Base-by-base conservation (phyloP, 139 green algal genomes). In the Coccomyxa sp. region DNA sequence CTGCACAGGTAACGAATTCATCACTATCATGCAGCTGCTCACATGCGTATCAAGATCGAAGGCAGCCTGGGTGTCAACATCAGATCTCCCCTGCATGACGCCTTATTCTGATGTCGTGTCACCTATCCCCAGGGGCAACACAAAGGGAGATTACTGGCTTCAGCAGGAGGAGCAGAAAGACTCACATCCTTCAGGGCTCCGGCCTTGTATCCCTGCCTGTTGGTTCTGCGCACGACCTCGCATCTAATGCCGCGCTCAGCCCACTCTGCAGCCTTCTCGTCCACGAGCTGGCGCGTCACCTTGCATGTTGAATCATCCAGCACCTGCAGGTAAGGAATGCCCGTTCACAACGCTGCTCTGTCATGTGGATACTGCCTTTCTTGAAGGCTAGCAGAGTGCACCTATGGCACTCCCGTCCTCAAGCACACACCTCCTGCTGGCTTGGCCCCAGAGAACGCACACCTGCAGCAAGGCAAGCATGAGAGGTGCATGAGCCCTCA, bases 141-240 rank as follows among this genome's bases (percentile, higher is more conserved):
- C 44, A 7, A 7, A 64, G 3, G 27, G 18, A 6, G 22, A 18
- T 64, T 58, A 14, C 10, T 64, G 22, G 18, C 50, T 31, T 64
- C 50, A 5, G 50, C 22, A 64, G 5, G 18, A 64, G 27, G 18
- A 22, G 5, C 50, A 6, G 18, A 64, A 7, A 64, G 50, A 64
- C 76, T 24, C 44, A 90, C 89, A 80, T 95, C 89, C 81, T 93
- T 90, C 82, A 97, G 91, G 7, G 93, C 92, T 37, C 93, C 93
- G 36, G 92, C 92, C 81, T 97, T 97, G 83, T 94, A 97, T n/a
- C 93, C 93, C 70, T 84, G 74, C 29, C 93, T 83, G 84, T 94
- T 93, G 73, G 88, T 88, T 39, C 93, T 80, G 35, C 92, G 84
- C 22, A 92, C 37, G 64, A 85, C 85, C 38, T 90, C 76, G 31